A percentile compares a stretch with the other conserved stretches of the same genome.
These are phyloP conservation scores for Geotrichum siamense DNA, from an alignment of 1,139 yeast species.

Conservation along the genomic window DNA sequence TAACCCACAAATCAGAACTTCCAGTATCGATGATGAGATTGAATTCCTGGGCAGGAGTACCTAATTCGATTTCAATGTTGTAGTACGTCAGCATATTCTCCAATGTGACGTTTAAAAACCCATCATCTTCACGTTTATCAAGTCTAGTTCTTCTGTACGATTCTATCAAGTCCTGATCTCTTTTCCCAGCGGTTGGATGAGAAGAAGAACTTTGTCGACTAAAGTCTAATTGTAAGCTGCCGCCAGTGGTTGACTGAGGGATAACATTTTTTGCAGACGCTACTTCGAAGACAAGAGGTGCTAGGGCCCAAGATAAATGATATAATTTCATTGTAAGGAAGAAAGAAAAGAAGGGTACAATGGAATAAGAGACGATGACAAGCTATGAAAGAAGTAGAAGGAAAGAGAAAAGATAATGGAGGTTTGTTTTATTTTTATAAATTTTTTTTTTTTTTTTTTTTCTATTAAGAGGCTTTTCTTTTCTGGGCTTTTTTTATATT, in stretches of 20 bases:
- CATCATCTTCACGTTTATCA: neutral
- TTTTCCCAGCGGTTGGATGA: neutral
- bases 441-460: no score
- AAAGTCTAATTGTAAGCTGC: neutral
- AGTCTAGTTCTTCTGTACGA: no score
- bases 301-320: neutral
- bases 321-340: neutral
- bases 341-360: neutral
- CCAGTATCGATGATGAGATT: slow-evolving; percentile 50
- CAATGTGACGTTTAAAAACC: neutral
- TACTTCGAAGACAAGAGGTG: neutral
- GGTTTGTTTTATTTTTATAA: neutral
- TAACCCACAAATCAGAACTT: slow-evolving; percentile 61
- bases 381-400: neutral
- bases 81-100: slow-evolving; percentile 29
- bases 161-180: no score
- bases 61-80: slow-evolving; percentile 30
- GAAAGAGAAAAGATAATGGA: neutral
- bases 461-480: neutral
- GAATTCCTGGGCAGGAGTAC: slow-evolving; percentile 26
- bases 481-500: neutral
- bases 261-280: neutral
- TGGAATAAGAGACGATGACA: neutral
- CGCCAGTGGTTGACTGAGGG: neutral
- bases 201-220: neutral